phyloP scores from a whole-genome alignment of 768 basidiomycete genomes.

The Suillus spraguei region DNA sequence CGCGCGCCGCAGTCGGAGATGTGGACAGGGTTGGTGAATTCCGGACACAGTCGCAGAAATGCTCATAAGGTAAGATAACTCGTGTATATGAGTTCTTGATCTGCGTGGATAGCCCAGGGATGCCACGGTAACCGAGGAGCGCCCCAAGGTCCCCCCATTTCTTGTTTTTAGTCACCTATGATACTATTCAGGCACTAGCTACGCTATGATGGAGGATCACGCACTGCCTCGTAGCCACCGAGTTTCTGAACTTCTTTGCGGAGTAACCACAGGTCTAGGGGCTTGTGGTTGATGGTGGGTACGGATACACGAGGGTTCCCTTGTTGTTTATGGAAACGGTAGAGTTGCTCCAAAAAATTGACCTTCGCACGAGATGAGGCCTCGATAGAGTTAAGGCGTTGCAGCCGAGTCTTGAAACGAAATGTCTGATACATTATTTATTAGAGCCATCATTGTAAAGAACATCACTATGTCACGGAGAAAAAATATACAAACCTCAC shows the following conservation, averaged over 20 bases:
- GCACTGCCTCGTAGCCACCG: slow-evolving; percentile 87
- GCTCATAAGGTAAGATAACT: slow-evolving; percentile 95
- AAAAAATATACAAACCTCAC: slow-evolving; percentile 64
- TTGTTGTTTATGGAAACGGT: slow-evolving; percentile 95
- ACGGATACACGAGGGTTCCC: slow-evolving; percentile 89
- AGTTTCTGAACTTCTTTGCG: slow-evolving; percentile 88
- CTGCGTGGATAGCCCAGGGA: slow-evolving; percentile 82
- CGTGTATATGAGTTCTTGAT: slow-evolving; percentile 89
- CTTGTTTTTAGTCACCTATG: slow-evolving; percentile 78
- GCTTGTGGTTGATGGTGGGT: slow-evolving; percentile 90
- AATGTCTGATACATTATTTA: slow-evolving; percentile 55
- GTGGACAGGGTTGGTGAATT: slow-evolving; percentile 56
- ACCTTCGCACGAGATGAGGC: slow-evolving; percentile 95
- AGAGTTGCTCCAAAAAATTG: slow-evolving; percentile 96
- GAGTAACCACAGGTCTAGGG: slow-evolving; percentile 91
- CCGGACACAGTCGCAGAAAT: slow-evolving; percentile 78
- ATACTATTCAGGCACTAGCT: slow-evolving; percentile 26
- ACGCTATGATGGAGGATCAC: slow-evolving; percentile 30
- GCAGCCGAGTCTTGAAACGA: slow-evolving; percentile 94
- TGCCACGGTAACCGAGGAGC: slow-evolving; percentile 78
- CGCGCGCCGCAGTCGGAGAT: slow-evolving; percentile 40
- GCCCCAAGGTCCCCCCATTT: slow-evolving; percentile 90
- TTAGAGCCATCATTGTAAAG: slow-evolving; percentile 24
- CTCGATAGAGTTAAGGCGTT: slow-evolving; percentile 95
- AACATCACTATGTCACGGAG: slow-evolving; percentile 24